These are phyloP conservation scores for Chalciporus sphaerocephalus DNA, from an alignment of 768 basidiomycete genomes.

Conservation along the genomic window DNA sequence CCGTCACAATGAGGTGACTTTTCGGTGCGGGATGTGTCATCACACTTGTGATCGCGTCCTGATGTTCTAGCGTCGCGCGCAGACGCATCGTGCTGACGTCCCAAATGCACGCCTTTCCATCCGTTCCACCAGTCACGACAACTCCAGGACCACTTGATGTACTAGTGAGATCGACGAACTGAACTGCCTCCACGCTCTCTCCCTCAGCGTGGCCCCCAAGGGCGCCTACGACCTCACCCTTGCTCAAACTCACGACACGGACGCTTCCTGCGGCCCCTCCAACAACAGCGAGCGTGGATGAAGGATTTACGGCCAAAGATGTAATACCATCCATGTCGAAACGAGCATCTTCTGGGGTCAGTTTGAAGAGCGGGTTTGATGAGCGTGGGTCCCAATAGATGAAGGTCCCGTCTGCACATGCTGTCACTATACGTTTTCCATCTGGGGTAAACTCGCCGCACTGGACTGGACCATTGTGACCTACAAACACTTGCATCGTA, in stretches of 20 bases:
- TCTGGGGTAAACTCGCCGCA: constrained; percentile 91
- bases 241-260: constrained; percentile 80
- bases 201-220: constrained; percentile 82
- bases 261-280: constrained; percentile 85
- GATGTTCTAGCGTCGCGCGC: constrained; percentile 76
- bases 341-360: constrained; percentile 63
- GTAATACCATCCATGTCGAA: constrained; percentile 85
- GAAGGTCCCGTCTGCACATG: constrained; percentile 74
- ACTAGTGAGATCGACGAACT: constrained; percentile 72
- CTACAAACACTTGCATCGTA: constrained; percentile 94
- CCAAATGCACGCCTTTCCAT: constrained; percentile 94
- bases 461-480: constrained; percentile 79
- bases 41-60: constrained; percentile 86
- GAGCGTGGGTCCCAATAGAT: constrained; percentile 91
- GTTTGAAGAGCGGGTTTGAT: constrained; percentile 74
- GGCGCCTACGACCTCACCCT: constrained; percentile 74
- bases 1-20: constrained; percentile 75
- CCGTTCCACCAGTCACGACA: constrained; percentile 84
- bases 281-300: constrained; percentile 86
- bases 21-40: constrained; percentile 71
- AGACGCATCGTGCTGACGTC: constrained; percentile 84
- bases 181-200: constrained; percentile 84
- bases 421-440: constrained; percentile 89
- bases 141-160: constrained; percentile 50
- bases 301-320: constrained; percentile 75